Percentiles rank a stretch among this genome's conserved stretches.
Conservation (phyloP, 2,329 filamentous ascomycete genomes). For the Leptographium galeiforme region DNA sequence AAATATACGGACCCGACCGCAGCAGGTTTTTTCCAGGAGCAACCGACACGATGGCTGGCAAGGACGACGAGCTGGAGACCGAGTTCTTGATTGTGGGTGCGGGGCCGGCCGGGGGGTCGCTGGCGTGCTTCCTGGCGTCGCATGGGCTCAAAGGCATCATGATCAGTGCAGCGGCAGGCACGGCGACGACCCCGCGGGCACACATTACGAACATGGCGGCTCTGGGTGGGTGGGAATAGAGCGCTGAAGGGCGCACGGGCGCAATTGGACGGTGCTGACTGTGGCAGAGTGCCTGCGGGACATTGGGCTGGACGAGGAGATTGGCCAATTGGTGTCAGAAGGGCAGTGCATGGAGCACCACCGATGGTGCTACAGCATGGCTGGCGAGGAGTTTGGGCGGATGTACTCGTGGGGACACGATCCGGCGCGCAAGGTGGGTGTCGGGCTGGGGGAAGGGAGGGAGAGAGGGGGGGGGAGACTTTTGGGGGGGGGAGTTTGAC, state of each 20-base stretch:
- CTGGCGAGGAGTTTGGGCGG: slow-evolving; percentile 36
- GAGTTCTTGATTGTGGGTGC: slow-evolving; percentile 36
- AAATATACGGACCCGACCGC: too few species aligned
- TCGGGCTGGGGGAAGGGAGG: background rate
- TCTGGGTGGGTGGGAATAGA: slow-evolving; percentile 19
- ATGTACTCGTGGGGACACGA: slow-evolving; percentile 37
- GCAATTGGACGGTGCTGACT: background rate
- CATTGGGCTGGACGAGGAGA: slow-evolving; percentile 32
- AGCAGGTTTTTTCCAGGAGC: too few species aligned
- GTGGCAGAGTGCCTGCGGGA: slow-evolving; percentile 35
- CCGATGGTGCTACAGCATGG: slow-evolving; percentile 38
- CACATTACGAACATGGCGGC: slow-evolving; percentile 49
- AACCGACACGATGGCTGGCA: too few species aligned
- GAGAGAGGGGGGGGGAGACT: slow-evolving; percentile 19
- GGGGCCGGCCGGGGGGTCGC: slow-evolving; percentile 39
- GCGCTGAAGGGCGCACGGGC: background rate
- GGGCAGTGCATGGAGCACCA: slow-evolving; percentile 33
- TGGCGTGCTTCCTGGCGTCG: slow-evolving; percentile 38
- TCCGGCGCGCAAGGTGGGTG: slow-evolving; percentile 28
- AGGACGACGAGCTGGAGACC: slow-evolving; percentile 17
- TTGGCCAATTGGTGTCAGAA: slow-evolving; percentile 21
- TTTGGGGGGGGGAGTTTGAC: slow-evolving; percentile 13
- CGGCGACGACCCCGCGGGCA: slow-evolving; percentile 42
- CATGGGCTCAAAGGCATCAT: slow-evolving; percentile 41
- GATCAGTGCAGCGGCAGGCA: slow-evolving; percentile 32